phyloP scores from a whole-genome alignment of 2,329 filamentous ascomycete genomes.

The Calonectria hawksworthii region DNA sequence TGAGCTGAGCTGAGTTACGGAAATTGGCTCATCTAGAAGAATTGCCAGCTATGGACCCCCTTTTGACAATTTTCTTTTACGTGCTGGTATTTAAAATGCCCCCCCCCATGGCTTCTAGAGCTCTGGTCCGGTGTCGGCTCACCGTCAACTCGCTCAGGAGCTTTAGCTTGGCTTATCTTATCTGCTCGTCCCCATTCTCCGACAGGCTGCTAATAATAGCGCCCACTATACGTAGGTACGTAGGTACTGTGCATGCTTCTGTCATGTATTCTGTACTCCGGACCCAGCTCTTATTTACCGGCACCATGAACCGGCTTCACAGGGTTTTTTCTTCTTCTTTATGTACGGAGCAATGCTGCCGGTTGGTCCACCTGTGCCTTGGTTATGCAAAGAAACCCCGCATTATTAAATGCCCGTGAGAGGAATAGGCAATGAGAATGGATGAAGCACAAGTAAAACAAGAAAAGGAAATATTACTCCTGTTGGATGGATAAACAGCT shows the following conservation, averaged over 20 bases:
- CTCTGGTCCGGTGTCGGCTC: slow-evolving; percentile 5
- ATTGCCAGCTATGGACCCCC: not conserved
- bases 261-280: not conserved
- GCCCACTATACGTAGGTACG: not conserved
- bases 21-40: slow-evolving; percentile 1
- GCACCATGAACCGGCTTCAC: slow-evolving; percentile 4
- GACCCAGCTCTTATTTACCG: not conserved
- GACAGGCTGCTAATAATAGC: slow-evolving; percentile 8
- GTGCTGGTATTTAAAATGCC: not conserved
- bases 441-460: not conserved
- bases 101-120: not conserved
- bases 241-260: not conserved
- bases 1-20: not conserved
- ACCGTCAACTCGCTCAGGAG: not conserved
- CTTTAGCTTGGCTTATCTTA: not conserved
- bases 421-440: not conserved
- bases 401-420: not conserved
- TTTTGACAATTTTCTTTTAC: not conserved
- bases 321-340: not conserved
- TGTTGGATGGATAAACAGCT: not conserved
- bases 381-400: not conserved
- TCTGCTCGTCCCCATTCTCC: not conserved
- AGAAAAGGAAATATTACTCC: not conserved
- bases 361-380: not conserved
- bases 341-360: not conserved